Evolutionary conservation across 495 filamentous ascomycete genomes (phyloP).

Genomic region (Penicillium mononematosum): DNA sequence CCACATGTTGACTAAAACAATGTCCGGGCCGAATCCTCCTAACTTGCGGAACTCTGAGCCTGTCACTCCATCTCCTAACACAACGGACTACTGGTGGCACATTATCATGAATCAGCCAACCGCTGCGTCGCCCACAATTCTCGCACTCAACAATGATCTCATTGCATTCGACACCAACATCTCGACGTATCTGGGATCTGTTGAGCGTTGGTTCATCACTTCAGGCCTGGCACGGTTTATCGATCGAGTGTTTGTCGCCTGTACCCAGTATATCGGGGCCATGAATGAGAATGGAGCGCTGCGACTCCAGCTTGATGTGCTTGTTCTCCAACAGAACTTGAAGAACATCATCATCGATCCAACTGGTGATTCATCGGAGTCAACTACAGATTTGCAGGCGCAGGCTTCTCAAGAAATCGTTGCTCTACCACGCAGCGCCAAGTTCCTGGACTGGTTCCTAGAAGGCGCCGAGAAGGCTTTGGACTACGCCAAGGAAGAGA

Average conservation of each 20-base stretch:
- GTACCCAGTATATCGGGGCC: constrained; percentile 59
- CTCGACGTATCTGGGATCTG: constrained; percentile 60
- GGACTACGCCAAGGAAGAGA: constrained; percentile 59
- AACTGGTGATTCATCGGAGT: constrained; percentile 10
- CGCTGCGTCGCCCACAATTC: constrained; percentile 74
- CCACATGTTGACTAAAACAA: constrained; percentile 55
- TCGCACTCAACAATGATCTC: constrained; percentile 76
- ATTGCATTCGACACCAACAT: constrained; percentile 81
- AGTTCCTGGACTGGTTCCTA: constrained; percentile 78
- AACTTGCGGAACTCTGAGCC: constrained; percentile 38
- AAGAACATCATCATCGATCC: constrained; percentile 70
- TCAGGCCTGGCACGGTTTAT: constrained; percentile 70
- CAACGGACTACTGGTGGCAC: constrained; percentile 63
- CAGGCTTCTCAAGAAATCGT: constrained; percentile 47
- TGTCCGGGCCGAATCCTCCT: constrained; percentile 46
- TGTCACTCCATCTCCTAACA: constrained; percentile 50
- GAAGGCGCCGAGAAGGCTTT: constrained; percentile 71
- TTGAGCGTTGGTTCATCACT: constrained; percentile 67
- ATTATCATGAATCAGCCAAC: constrained; percentile 70
- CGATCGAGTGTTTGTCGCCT: constrained; percentile 66
- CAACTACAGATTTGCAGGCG: constrained; percentile 4
- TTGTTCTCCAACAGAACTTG: constrained; percentile 92
- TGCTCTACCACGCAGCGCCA: constrained; percentile 64
- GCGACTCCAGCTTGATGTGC: constrained; percentile 83
- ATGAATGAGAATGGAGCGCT: constrained; percentile 76